Evolutionary conservation across 768 basidiomycete species (phyloP).

Genomic region (Suillus hirtellus): DNA sequence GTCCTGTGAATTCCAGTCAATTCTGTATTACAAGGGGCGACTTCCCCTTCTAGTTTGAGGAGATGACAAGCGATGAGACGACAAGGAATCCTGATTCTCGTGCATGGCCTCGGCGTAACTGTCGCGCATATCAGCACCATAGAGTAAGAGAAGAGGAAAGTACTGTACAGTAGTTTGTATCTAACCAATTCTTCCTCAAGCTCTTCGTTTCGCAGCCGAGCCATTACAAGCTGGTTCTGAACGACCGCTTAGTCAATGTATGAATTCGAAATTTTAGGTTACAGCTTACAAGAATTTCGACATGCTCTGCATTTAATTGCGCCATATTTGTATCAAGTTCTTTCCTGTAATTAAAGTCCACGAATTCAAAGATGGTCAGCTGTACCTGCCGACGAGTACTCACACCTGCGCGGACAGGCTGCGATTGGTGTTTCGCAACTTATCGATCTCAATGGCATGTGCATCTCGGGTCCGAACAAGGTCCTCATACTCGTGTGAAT

Average conservation of each 20-base stretch:
- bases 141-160: background rate
- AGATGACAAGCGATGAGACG: conserved; percentile 59
- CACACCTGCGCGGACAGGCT: conserved; percentile 77
- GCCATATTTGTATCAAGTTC: conserved; percentile 76
- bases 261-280: conserved; percentile 1
- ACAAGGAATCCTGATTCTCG: conserved; percentile 68
- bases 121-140: conserved; percentile 8
- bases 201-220: conserved; percentile 87
- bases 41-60: conserved; percentile 21
- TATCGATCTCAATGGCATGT: conserved; percentile 82
- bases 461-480: conserved; percentile 73
- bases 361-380: conserved; percentile 12
- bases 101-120: conserved; percentile 78
- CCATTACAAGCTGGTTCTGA: conserved; percentile 89
- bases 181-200: conserved; percentile 91
- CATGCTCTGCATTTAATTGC: conserved; percentile 82
- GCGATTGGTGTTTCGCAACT: conserved; percentile 78
- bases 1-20: background rate
- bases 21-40: conserved; percentile 14
- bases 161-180: conserved; percentile 79
- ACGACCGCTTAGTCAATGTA: conserved; percentile 17
- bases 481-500: conserved; percentile 87
- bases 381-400: conserved; percentile 31
- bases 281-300: conserved; percentile 61
- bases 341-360: conserved; percentile 51